Evolutionary conservation across 2,329 filamentous ascomycete species (phyloP), one percentile per base, ranked within the genome.

Genomic region (Onygenales sp.): DNA sequence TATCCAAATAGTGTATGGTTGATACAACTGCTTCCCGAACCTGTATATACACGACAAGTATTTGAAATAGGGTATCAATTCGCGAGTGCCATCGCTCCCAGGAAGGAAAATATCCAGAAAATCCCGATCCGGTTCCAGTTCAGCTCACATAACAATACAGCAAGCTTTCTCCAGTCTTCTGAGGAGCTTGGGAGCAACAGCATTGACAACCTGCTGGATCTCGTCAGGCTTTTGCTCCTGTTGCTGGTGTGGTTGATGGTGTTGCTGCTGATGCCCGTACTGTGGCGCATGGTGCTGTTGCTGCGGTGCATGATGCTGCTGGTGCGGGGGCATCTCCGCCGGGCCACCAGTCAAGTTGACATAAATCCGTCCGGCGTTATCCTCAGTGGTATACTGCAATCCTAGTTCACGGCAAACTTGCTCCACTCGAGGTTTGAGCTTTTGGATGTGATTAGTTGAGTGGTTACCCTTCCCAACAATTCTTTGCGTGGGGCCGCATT

Each of bases 401-500:
- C 91, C 88, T 44, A 95, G 72, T 67, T 96, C 86, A 48, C 76
- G 80, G 70, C 92, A 95, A 48, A 97, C 77, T 67, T 87, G 79
- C 73, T 97, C 91, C 43, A 97, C 89, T 56, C 87, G 80, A n/a
- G 93, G 93, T 74, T 95, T 96, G 70, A 98, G 84, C 77, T 93
- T 96, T 70, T 95, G 89, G 27, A 97, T 79, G 63, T 93, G 86
- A 59, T 84, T 81, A 8, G 73, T 75, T 49, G 84, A 88, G 73
- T 98, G 93, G 68, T 94, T 93, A 2, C 93, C 93, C 71, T 92
- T 95, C 64, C 93, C 93, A 33, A 97, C 92, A 64, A 98, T 96
- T 42, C 78, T 81, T 55, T 46, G 36, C n/a, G 7, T 7, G 44
- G 10, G 3, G 21, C 21, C 21, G 21, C 21, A 40, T 17, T 17